Conservation (phyloP, 352 stramenopile species). For the Pythium phragmiticola region DNA sequence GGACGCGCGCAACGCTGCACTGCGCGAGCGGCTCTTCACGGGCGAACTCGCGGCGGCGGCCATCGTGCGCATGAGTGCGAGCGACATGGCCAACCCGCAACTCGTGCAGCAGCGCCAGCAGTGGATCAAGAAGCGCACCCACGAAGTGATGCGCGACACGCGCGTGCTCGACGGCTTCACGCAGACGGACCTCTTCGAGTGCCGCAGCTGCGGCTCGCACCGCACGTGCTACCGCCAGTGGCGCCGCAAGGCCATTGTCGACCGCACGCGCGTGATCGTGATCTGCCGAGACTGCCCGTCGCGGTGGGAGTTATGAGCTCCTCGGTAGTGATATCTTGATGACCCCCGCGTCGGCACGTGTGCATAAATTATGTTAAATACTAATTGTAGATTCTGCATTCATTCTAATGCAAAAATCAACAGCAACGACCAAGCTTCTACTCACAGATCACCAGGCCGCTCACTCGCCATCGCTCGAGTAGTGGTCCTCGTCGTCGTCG, state of each 20-base stretch:
- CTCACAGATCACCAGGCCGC: not conserved
- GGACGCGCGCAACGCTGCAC: constrained; percentile 59
- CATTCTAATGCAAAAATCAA: no score
- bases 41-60: constrained; percentile 47
- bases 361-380: constrained; percentile 37
- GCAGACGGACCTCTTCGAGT: constrained; percentile 82
- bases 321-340: no score
- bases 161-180: constrained; percentile 64
- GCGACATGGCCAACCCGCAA: constrained; percentile 86
- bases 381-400: constrained; percentile 9
- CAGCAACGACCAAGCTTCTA: no score
- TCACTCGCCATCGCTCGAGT: constrained; percentile 30
- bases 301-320: constrained; percentile 69
- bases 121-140: constrained; percentile 84
- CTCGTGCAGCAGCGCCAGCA: constrained; percentile 76
- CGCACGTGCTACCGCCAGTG: constrained; percentile 80
- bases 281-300: constrained; percentile 75
- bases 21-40: constrained; percentile 68
- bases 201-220: constrained; percentile 69
- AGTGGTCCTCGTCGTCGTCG: constrained; percentile 26
- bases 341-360: not conserved
- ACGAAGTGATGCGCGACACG: constrained; percentile 78
- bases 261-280: constrained; percentile 82
- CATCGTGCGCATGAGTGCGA: constrained; percentile 75
- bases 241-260: constrained; percentile 80